Evolutionary conservation across 768 basidiomycete genomes (phyloP).

Genomic region (Tricholoma matsutake): DNA sequence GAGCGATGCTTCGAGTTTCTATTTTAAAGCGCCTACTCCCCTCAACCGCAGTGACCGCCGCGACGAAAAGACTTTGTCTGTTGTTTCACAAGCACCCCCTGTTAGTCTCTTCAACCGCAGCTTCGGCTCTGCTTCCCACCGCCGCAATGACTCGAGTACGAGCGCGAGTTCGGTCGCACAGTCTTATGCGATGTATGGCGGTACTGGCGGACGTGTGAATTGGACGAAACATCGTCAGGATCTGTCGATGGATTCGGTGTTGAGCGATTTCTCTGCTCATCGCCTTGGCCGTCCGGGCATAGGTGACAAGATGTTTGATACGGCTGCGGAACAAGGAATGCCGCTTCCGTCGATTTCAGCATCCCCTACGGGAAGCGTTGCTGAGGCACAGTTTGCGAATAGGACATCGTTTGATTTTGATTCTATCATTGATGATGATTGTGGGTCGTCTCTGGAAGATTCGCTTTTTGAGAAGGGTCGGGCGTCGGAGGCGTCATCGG

Average conservation of each 20-base stretch:
- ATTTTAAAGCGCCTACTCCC: slow-evolving; percentile 48
- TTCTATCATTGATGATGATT: slow-evolving; percentile 61
- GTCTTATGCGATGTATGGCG: slow-evolving; percentile 52
- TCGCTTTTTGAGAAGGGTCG: slow-evolving; percentile 54
- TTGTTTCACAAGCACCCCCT: slow-evolving; percentile 57
- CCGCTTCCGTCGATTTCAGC: slow-evolving; percentile 63
- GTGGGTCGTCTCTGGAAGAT: slow-evolving; percentile 33
- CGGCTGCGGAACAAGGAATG: slow-evolving; percentile 43
- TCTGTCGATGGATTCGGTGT: slow-evolving; percentile 35
- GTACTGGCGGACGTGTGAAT: slow-evolving; percentile 50
- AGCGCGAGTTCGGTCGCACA: slow-evolving; percentile 58
- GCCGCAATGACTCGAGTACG: slow-evolving; percentile 55
- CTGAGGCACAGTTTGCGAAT: slow-evolving; percentile 24
- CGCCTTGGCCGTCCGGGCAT: slow-evolving; percentile 68
- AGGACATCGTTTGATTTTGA: slow-evolving; percentile 58
- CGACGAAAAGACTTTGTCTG: slow-evolving; percentile 60
- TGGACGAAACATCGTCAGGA: slow-evolving; percentile 61
- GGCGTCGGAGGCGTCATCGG: slow-evolving; percentile 47
- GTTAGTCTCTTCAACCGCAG: slow-evolving; percentile 72
- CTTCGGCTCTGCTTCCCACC: slow-evolving; percentile 36
- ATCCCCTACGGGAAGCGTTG: slow-evolving; percentile 52
- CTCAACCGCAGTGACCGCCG: slow-evolving; percentile 51
- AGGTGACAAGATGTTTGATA: slow-evolving; percentile 88
- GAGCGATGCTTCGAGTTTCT: slow-evolving; percentile 78
- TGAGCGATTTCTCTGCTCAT: slow-evolving; percentile 59